Conservation (phyloP, 2,329 filamentous ascomycete genomes). For the Colletotrichum camelliae region DNA sequence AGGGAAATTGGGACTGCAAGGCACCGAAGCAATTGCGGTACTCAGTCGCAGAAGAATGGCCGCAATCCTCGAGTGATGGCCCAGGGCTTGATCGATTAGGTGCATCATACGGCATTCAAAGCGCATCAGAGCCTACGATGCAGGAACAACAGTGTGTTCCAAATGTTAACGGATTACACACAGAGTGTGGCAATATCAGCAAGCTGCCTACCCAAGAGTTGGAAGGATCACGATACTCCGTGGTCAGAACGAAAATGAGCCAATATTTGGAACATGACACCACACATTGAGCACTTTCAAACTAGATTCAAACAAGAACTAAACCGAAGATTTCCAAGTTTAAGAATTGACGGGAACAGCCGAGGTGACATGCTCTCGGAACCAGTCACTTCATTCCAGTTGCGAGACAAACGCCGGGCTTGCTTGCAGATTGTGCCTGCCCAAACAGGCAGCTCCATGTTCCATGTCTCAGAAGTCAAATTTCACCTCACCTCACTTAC, state of each 20-base stretch:
- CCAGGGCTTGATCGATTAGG: background rate
- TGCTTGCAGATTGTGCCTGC: background rate
- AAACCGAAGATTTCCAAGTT: background rate
- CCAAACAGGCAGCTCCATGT: background rate
- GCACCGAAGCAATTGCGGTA: background rate
- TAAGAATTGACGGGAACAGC: background rate
- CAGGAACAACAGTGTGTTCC: background rate
- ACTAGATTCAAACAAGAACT: background rate
- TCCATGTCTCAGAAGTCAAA: background rate
- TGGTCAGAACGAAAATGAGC: accelerated
- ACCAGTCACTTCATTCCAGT: background rate
- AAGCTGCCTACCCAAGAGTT: accelerated
- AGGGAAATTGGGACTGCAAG: background rate
- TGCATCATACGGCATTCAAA: background rate
- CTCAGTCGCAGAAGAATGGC: background rate
- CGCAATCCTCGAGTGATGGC: background rate
- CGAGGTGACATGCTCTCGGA: background rate
- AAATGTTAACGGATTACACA: background rate
- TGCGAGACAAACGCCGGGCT: background rate
- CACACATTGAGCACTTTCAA: background rate
- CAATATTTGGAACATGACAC: background rate
- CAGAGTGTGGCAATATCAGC: accelerated
- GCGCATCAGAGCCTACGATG: background rate
- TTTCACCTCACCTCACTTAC: background rate
- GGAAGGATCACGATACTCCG: background rate